phyloP scores from a whole-genome alignment of 192 early-diverging fungal genomes.

The Kickxella alabastrina region DNA sequence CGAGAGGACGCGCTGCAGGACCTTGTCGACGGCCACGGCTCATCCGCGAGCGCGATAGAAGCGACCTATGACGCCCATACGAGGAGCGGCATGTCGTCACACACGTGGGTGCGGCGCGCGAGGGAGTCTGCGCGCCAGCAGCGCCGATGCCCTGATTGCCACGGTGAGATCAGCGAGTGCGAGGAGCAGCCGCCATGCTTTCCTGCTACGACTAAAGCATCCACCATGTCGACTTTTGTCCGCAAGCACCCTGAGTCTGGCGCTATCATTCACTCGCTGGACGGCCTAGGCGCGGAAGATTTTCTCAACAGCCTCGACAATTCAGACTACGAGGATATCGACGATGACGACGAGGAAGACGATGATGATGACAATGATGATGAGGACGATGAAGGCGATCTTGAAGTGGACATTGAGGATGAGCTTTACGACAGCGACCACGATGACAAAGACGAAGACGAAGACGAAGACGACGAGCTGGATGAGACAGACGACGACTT shows the following conservation, averaged over 20 bases:
- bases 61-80: conserved; percentile 54
- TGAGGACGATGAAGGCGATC: conserved; percentile 12
- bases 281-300: background rate
- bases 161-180: conserved; percentile 38
- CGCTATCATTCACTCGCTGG: too few species aligned
- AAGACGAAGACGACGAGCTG: conserved; percentile 60
- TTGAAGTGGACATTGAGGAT: background rate
- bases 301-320: background rate
- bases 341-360: conserved; percentile 5
- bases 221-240: too few species aligned
- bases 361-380: conserved; percentile 8
- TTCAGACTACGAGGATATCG: conserved; percentile 10
- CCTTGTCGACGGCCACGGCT: conserved; percentile 48
- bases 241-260: too few species aligned
- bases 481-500: conserved; percentile 63
- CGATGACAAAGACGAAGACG: conserved; percentile 45
- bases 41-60: conserved; percentile 48
- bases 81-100: too few species aligned
- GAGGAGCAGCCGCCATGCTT: conserved; percentile 15
- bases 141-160: conserved; percentile 40
- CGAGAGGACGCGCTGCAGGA: conserved; percentile 59
- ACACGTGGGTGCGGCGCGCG: conserved; percentile 4
- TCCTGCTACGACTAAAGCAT: too few species aligned
- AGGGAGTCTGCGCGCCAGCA: conserved; percentile 3
- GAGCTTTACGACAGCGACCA: conserved; percentile 19